phyloP scores from a whole-genome alignment of 768 basidiomycete species.

The Kwoniella mangroviensis region DNA sequence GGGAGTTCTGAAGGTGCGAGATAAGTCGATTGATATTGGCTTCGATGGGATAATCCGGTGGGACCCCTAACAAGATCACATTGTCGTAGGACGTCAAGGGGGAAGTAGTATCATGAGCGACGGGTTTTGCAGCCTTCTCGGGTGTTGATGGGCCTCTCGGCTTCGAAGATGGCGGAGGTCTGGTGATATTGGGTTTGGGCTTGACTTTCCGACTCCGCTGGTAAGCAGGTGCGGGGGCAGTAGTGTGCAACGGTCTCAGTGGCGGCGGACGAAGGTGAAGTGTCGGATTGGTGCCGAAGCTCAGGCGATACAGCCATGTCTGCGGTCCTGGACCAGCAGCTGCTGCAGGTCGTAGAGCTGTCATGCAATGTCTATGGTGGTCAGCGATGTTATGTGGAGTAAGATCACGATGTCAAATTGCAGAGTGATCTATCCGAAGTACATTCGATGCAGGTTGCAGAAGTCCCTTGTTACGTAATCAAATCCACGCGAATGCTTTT shows the following conservation, averaged over 20 bases:
- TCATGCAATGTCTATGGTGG: not conserved
- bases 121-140: not conserved
- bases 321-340: constrained; percentile 18
- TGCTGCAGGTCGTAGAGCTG: not conserved
- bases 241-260: not conserved
- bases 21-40: constrained; percentile 14
- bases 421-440: no score
- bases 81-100: not conserved
- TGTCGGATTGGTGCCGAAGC: not conserved
- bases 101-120: not conserved
- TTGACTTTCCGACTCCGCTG: not conserved
- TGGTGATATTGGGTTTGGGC: not conserved
- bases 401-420: no score
- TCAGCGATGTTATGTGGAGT: no score
- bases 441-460: no score
- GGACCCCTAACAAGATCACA: constrained; percentile 15
- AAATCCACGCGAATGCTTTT: constrained; percentile 20
- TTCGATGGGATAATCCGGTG: constrained; percentile 24
- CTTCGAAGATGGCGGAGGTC: not conserved
- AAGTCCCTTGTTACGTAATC: constrained; percentile 15
- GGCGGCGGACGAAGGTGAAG: not conserved
- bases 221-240: not conserved
- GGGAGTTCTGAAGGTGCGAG: not conserved
- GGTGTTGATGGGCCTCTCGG: not conserved
- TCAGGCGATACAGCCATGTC: constrained; percentile 12